Evolutionary conservation across 2,329 filamentous ascomycete species (phyloP).

Genomic region (Neofusicoccum laricinum): DNA sequence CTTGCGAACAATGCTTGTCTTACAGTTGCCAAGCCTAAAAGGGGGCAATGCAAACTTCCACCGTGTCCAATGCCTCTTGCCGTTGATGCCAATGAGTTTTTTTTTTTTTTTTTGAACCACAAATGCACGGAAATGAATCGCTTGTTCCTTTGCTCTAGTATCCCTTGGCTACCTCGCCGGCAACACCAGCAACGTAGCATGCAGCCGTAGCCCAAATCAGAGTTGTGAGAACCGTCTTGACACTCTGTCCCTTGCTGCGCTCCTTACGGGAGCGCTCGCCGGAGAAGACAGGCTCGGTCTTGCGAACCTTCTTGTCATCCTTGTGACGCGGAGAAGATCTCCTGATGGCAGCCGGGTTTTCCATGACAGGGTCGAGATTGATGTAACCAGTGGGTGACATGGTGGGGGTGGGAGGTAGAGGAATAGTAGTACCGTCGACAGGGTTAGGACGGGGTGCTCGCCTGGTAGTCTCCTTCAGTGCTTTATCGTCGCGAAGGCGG

Average conservation of each 20-base stretch:
- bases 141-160: background rate
- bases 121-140: no score
- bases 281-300: slow-evolving; percentile 13
- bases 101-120: no score
- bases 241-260: background rate
- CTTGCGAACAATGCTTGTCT: background rate
- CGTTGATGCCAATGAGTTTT: no score
- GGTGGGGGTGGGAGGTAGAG: slow-evolving; percentile 18
- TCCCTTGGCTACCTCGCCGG: slow-evolving; percentile 13
- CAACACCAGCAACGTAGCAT: slow-evolving; percentile 15
- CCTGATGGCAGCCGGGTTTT: background rate
- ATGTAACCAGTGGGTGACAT: slow-evolving; percentile 17
- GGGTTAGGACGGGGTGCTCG: slow-evolving; percentile 24
- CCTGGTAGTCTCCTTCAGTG: background rate
- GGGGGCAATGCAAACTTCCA: background rate
- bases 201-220: slow-evolving; percentile 17
- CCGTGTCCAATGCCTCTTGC: background rate
- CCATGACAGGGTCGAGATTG: slow-evolving; percentile 15
- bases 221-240: slow-evolving; percentile 5
- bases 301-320: slow-evolving; percentile 11
- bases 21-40: background rate
- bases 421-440: slow-evolving; percentile 33
- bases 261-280: background rate
- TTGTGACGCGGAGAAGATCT: background rate
- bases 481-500: slow-evolving; percentile 20